phyloP scores from a whole-genome alignment of 192 early-diverging fungal species.

The Neocallimastix lanati region DNA sequence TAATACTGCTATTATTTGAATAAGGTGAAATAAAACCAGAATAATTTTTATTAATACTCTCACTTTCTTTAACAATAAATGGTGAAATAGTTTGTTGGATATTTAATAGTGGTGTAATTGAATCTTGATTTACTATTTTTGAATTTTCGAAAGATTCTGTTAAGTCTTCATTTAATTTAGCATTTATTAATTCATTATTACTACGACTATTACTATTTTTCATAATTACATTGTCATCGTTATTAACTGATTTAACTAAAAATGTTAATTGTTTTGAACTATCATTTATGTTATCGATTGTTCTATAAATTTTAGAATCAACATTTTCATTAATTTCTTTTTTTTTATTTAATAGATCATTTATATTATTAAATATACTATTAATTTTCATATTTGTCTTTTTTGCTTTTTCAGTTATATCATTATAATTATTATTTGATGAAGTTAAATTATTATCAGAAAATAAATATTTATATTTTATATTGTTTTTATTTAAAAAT shows the following conservation, averaged over 20 bases:
- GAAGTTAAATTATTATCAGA: neutral
- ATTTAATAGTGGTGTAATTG: neutral
- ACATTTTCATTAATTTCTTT: neutral
- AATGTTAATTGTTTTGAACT: neutral
- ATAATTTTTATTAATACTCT: neutral
- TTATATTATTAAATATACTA: neutral
- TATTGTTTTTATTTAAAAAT: neutral
- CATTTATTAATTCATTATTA: neutral
- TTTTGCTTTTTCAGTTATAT: neutral
- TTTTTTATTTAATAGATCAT: neutral
- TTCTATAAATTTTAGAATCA: neutral
- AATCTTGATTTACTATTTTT: neutral
- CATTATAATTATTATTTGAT: neutral
- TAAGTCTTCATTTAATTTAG: neutral
- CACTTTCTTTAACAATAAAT: neutral
- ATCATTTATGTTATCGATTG: neutral
- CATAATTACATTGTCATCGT: neutral
- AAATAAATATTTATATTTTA: neutral
- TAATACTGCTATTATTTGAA: neutral
- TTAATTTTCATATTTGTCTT: neutral
- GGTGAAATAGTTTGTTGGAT: neutral
- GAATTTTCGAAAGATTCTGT: neutral
- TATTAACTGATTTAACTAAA: neutral
- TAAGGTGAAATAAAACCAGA: neutral
- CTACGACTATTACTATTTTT: neutral